Evolutionary conservation across 2,329 filamentous ascomycete species (phyloP), one percentile per base, ranked within the genome.

Genomic region (Sarocladium brachiariae): DNA sequence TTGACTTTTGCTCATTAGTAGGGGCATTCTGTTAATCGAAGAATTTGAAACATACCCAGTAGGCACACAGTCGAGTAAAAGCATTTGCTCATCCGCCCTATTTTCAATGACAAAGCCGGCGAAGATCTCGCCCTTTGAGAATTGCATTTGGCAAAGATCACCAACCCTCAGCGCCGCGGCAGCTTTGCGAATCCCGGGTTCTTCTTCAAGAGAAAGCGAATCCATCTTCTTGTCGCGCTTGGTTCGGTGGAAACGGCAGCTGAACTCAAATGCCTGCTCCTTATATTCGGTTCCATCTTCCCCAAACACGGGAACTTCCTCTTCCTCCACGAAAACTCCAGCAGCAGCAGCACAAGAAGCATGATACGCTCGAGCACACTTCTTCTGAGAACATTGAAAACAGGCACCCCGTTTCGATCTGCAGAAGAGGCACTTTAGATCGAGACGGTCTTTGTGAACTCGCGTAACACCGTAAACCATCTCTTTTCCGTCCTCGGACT

Each of bases 351-450:
- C 93, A 64, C 93, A 99, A 1, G 91, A 97, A 14, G 92, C 88
- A 65, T 99, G 93, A 68, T 96, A 99, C 8, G 92, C 86, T 56
- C 93, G 78, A 3, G 89, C 86, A 61, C 93, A 99, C 65, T 96
- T 97, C 72, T 91, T 92, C 58, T 89, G 86, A 1, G 89, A 95
- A 68, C 93, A 99, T 66, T 97, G 92, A 70, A 99, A 95, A 69
- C 92, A 96, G 14, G 89, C 89, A n/a, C 93, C 93, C 52, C 87
- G 87, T 67, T 93, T 95, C 27, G 90, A 95, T 30, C 91, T 88
- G 64, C 93, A 99, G 70, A 89, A 96, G 54, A 95, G 83, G 66
- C 93, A 99, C 67, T 95, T 96, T 58, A 97, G 83, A 23, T 95
- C 90, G 58, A 95, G 72, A 18, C 92, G 87, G 51, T 87, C 89